Evolutionary conservation across 2,329 filamentous ascomycete species (phyloP).

Genomic region (Venturia aucupariae): DNA sequence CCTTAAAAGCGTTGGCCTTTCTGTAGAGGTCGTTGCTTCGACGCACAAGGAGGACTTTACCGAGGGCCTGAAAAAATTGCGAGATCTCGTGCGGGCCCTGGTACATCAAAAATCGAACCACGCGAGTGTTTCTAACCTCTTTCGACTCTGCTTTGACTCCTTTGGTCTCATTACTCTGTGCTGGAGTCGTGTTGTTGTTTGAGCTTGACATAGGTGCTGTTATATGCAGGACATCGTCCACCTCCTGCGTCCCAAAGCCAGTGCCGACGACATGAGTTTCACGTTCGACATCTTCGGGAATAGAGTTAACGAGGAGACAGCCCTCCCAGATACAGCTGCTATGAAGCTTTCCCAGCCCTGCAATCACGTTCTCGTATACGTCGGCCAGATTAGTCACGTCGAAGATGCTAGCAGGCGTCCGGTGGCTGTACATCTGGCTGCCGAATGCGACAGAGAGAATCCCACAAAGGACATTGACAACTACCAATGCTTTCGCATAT

Average conservation of each 20-base stretch:
- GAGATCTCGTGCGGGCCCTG: constrained; percentile 73
- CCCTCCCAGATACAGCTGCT: constrained; percentile 79
- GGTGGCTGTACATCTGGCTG: constrained; percentile 50
- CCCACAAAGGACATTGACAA: constrained; percentile 65
- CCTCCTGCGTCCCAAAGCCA: constrained; percentile 30
- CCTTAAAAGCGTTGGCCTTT: constrained; percentile 51
- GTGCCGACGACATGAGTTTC: constrained; percentile 33
- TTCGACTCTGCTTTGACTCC: constrained; percentile 22
- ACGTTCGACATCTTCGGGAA: constrained; percentile 59
- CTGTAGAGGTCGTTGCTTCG: constrained; percentile 55
- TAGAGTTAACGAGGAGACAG: constrained; percentile 58
- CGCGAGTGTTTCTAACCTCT: constrained; percentile 66
- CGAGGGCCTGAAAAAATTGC: constrained; percentile 75
- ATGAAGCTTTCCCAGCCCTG: constrained; percentile 67
- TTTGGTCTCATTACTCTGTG: constrained; percentile 15
- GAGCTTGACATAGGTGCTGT: background rate
- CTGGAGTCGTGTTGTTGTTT: constrained; percentile 16
- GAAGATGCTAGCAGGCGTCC: constrained; percentile 57
- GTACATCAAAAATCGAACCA: constrained; percentile 65
- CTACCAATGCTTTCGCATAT: constrained; percentile 68
- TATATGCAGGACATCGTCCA: constrained; percentile 30
- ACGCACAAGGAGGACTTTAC: constrained; percentile 69
- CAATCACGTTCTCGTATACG: constrained; percentile 66
- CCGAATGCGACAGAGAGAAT: constrained; percentile 66
- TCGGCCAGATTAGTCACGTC: constrained; percentile 75